Conservation (phyloP, 1,284 basidiomycete genomes). For the Melanopsichium pennsylvanicum region DNA sequence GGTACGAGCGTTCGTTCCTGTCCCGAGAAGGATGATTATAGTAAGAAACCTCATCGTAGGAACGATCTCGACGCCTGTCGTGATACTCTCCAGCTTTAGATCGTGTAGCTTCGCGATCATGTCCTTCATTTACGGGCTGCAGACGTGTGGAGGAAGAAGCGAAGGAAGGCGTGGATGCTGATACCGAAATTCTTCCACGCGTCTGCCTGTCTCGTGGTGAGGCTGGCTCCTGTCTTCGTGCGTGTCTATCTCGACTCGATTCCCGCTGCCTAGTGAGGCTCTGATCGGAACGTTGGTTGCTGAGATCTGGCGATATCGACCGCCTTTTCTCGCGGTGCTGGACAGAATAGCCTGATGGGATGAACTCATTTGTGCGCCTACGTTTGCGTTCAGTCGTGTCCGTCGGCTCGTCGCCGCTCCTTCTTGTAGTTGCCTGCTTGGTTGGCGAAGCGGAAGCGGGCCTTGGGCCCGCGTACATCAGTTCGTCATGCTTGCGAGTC, state of each 20-base stretch:
- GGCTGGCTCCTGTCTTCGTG: not conserved
- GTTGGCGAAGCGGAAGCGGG: not conserved
- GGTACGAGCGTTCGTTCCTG: not conserved
- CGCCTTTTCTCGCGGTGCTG: not conserved
- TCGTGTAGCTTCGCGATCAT: not conserved
- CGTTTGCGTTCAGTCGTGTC: conserved; percentile 26
- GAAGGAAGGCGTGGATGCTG: conserved; percentile 24
- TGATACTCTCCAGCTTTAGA: conserved; percentile 2
- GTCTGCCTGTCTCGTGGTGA: not conserved
- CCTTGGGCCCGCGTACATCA: too few species aligned
- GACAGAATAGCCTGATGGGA: not conserved
- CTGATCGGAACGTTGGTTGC: not conserved
- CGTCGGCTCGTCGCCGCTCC: conserved; percentile 1
- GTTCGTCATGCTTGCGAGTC: not conserved
- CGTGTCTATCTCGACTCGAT: conserved; percentile 1
- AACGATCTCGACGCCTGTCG: conserved; percentile 18
- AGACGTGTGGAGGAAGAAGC: conserved; percentile 4
- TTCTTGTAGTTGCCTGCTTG: conserved; percentile 3
- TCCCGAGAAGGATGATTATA: not conserved
- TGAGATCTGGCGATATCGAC: not conserved
- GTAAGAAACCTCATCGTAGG: conserved; percentile 14
- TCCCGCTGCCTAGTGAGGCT: not conserved
- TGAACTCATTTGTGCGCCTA: conserved; percentile 31
- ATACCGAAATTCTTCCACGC: conserved; percentile 3
- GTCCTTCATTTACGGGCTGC: conserved; percentile 7